A percentile compares a stretch with the other conserved stretches of the same genome.
phyloP scores from a whole-genome alignment of 2,329 filamentous ascomycete species.

The Mycosphaerella sp. region DNA sequence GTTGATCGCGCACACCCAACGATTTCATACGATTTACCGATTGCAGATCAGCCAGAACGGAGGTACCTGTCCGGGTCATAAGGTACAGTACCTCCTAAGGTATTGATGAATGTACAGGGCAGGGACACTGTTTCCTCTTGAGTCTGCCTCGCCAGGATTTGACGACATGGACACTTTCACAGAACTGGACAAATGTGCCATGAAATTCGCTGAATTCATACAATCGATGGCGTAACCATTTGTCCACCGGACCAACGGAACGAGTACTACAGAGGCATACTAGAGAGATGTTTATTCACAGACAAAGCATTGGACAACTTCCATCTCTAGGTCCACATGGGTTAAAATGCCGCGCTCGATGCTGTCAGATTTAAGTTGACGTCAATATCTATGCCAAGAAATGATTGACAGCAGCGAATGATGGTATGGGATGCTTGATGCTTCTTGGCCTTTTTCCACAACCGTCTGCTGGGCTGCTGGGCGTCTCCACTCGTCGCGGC shows the following conservation, averaged over 20 bases:
- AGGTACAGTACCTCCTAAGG: too few relatives aligned
- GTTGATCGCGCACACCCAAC: conserved; percentile 2
- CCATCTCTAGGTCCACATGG: neutral
- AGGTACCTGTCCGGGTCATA: too few relatives aligned
- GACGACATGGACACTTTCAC: too few relatives aligned
- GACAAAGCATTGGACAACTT: neutral
- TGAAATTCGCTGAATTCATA: neutral
- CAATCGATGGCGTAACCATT: neutral
- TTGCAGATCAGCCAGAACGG: neutral
- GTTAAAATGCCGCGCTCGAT: neutral
- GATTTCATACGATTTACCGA: neutral
- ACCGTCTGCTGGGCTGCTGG: neutral
- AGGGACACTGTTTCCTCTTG: too few relatives aligned
- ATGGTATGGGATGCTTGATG: neutral
- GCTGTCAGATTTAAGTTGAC: neutral
- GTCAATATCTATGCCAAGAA: neutral
- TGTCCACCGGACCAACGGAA: neutral
- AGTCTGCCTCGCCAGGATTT: too few relatives aligned
- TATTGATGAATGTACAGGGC: too few relatives aligned
- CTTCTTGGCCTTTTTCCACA: neutral
- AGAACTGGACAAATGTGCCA: neutral
- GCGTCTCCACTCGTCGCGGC: too few relatives aligned
- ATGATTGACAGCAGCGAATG: neutral
- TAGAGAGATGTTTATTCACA: too few relatives aligned
- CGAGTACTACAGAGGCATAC: neutral